Conservation (phyloP, 306 rosid genomes). For the Rosa rugosa region DNA sequence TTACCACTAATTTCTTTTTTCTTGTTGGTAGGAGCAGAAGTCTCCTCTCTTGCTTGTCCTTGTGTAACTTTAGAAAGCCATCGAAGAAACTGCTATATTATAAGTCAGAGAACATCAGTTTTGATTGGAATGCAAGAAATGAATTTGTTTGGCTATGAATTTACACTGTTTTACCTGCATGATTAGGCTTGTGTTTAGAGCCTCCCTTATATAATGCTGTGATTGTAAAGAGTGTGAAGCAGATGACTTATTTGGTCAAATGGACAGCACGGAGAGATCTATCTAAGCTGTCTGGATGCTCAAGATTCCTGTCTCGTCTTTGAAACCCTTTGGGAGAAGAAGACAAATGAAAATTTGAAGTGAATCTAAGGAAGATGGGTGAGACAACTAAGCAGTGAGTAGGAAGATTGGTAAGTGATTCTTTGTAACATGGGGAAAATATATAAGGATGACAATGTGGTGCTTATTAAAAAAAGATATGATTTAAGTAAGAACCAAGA, state of each 20-base stretch:
- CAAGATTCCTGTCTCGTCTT: slow-evolving; percentile 68
- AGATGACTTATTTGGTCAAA: slow-evolving; percentile 45
- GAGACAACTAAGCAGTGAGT: slow-evolving; percentile 81
- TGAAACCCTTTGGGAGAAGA: slow-evolving; percentile 45
- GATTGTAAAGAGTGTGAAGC: slow-evolving; percentile 19
- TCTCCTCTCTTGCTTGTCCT: slow-evolving; percentile 38
- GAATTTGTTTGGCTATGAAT: background rate
- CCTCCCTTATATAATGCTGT: slow-evolving; percentile 24
- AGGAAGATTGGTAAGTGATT: slow-evolving; percentile 64
- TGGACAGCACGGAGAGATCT: slow-evolving; percentile 55
- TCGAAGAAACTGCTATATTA: slow-evolving; percentile 50
- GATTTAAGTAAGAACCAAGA: slow-evolving; percentile 14
- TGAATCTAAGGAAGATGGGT: slow-evolving; percentile 62
- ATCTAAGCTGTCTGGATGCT: slow-evolving; percentile 54
- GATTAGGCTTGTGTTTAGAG: slow-evolving; percentile 13
- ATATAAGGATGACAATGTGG: slow-evolving; percentile 48
- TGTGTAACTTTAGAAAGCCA: slow-evolving; percentile 49
- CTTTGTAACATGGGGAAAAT: slow-evolving; percentile 59
- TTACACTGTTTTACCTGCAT: slow-evolving; percentile 35
- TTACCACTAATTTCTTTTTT: slow-evolving; percentile 46
- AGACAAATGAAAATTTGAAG: slow-evolving; percentile 56
- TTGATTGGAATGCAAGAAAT: background rate
- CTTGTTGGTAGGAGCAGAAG: slow-evolving; percentile 35
- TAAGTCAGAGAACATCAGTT: slow-evolving; percentile 22
- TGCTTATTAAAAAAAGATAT: slow-evolving; percentile 12